These are phyloP conservation scores for Nannizziopsis barbatae DNA, from an alignment of 2,329 filamentous ascomycete species.

Conservation along the genomic window DNA sequence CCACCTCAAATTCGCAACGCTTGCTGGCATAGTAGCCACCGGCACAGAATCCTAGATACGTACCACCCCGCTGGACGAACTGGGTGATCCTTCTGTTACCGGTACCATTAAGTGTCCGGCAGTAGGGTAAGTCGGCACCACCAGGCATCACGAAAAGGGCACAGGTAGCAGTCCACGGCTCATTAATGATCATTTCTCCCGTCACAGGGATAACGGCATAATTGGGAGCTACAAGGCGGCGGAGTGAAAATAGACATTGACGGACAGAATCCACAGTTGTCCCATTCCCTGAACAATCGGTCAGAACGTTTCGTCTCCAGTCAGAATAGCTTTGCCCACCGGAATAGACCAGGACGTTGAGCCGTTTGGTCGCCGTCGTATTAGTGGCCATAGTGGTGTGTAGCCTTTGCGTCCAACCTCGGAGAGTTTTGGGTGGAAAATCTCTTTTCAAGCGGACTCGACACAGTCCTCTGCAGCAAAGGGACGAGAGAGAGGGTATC, in stretches of 20 bases:
- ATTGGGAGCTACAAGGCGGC: constrained; percentile 72
- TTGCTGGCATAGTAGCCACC: constrained; percentile 81
- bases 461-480: neutral
- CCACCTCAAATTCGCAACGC: constrained; percentile 84
- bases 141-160: constrained; percentile 85
- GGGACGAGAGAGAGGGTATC: constrained; percentile 5
- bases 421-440: constrained; percentile 3
- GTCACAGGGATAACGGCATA: constrained; percentile 86
- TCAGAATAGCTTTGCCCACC: constrained; percentile 43
- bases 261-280: constrained; percentile 79
- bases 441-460: constrained; percentile 8
- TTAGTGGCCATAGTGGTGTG: constrained; percentile 22
- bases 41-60: constrained; percentile 84
- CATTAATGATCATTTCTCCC: constrained; percentile 67
- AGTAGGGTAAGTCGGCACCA: constrained; percentile 88
- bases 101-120: constrained; percentile 70
- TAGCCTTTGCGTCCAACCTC: neutral
- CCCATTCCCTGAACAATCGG: constrained; percentile 54
- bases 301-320: constrained; percentile 24
- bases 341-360: constrained; percentile 91
- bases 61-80: constrained; percentile 74
- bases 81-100: constrained; percentile 76
- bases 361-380: constrained; percentile 35
- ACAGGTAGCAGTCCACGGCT: constrained; percentile 82
- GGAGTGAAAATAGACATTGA: constrained; percentile 77